Conservation (phyloP, 352 stramenopile genomes). For the Globisporangium lucens region DNA sequence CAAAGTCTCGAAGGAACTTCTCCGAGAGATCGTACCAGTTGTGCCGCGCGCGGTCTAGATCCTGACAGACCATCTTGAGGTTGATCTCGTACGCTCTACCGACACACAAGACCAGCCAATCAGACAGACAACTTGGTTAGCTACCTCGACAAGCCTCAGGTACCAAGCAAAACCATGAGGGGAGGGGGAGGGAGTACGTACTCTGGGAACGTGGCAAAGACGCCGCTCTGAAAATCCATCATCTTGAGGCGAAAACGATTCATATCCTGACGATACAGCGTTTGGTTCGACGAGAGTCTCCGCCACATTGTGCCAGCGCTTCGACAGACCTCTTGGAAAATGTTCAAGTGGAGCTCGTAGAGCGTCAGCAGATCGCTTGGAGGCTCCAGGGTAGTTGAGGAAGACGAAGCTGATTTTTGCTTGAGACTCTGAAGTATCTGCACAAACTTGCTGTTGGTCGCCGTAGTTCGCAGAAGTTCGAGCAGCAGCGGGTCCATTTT, state of each 20-base stretch:
- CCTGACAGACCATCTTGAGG: conserved; percentile 40
- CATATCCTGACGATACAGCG: conserved; percentile 23
- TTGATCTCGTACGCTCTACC: conserved; percentile 73
- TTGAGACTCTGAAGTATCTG: conserved; percentile 21
- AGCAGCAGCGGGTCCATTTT: conserved; percentile 54
- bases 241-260: conserved; percentile 51
- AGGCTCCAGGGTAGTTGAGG: not conserved
- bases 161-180: too few relatives aligned
- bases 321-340: conserved; percentile 65
- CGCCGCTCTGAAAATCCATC: conserved; percentile 50
- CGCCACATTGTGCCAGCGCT: conserved; percentile 43
- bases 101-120: not conserved
- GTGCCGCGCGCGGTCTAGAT: conserved; percentile 48
- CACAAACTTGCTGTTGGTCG: conserved; percentile 38
- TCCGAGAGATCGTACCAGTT: conserved; percentile 55
- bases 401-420: conserved; percentile 7
- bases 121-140: too few relatives aligned
- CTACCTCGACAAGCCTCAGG: too few relatives aligned
- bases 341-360: conserved; percentile 61
- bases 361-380: conserved; percentile 28
- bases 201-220: conserved; percentile 68
- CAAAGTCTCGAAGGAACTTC: conserved; percentile 47
- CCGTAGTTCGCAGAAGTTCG: conserved; percentile 39
- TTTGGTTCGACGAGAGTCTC: conserved; percentile 14
- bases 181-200: conserved; percentile 22